Evolutionary conservation across 805 yeast species (phyloP).

Genomic region (Kluyveromyces siamensis): DNA sequence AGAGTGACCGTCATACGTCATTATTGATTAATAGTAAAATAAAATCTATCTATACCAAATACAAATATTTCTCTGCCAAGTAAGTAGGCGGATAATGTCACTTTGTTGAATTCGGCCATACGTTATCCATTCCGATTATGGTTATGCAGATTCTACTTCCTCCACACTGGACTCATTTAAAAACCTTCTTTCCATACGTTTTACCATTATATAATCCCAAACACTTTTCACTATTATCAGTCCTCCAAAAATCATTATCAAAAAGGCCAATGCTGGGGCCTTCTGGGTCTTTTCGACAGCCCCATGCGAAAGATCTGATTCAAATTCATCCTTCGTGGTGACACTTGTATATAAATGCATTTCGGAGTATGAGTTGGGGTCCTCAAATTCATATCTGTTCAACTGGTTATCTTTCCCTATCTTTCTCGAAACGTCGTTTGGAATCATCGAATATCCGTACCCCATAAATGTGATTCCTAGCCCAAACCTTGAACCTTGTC

Average conservation of each 20-base stretch:
- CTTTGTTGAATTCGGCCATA: no score
- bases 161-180: conserved; percentile 13
- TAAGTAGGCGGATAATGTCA: no score
- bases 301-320: conserved; percentile 25
- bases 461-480: conserved; percentile 75
- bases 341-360: conserved; percentile 17
- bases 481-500: conserved; percentile 90
- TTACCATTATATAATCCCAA: conserved; percentile 67
- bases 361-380: conserved; percentile 51
- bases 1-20: no score
- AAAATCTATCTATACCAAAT: neutral
- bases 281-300: conserved; percentile 23
- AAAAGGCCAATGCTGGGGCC: conserved; percentile 50
- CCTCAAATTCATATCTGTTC: conserved; percentile 41
- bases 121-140: neutral
- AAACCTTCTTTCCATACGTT: conserved; percentile 52
- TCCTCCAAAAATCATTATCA: conserved; percentile 58
- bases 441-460: conserved; percentile 52
- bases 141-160: conserved; percentile 3
- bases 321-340: conserved; percentile 20
- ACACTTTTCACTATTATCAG: conserved; percentile 57
- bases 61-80: neutral
- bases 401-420: conserved; percentile 23
- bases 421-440: conserved; percentile 31
- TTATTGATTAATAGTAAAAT: no score